Conservation (phyloP, 768 basidiomycete genomes). For the Tulasnella sp. region DNA sequence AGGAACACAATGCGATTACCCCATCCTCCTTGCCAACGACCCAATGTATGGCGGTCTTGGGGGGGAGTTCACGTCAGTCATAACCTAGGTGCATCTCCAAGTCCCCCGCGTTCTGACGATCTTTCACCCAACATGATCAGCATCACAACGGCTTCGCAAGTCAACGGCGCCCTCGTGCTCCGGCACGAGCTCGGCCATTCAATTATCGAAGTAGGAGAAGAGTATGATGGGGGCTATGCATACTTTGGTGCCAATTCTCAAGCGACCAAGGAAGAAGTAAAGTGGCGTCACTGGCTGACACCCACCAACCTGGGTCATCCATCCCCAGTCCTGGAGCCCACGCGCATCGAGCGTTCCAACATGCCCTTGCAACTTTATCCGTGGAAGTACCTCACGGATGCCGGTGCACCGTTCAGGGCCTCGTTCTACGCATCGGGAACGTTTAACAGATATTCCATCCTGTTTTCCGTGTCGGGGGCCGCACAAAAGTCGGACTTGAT, state of each 20-base stretch:
- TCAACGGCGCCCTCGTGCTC: conserved; percentile 70
- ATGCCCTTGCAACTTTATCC: conserved; percentile 75
- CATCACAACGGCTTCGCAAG: conserved; percentile 67
- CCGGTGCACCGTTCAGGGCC: conserved; percentile 53
- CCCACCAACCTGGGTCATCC: not conserved
- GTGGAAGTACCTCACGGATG: conserved; percentile 63
- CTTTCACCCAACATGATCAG: conserved; percentile 37
- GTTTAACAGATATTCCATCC: conserved; percentile 57
- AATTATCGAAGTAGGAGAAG: conserved; percentile 73
- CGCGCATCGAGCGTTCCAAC: conserved; percentile 53
- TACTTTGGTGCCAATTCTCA: conserved; percentile 39
- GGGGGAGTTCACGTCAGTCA: conserved; percentile 68
- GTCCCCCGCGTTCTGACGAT: conserved; percentile 9
- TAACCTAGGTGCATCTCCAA: not conserved
- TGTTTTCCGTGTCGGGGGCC: conserved; percentile 70
- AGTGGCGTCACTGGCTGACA: conserved; percentile 4
- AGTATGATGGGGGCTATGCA: conserved; percentile 72
- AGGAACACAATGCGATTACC: conserved; percentile 64
- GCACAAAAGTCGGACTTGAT: conserved; percentile 51
- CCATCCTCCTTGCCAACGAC: conserved; percentile 70
- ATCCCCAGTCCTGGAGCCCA: conserved; percentile 1
- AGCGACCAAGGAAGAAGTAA: not conserved
- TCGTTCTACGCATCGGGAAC: conserved; percentile 60
- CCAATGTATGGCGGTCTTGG: conserved; percentile 73
- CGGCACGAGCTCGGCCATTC: conserved; percentile 77